Conservation (phyloP, 2,329 filamentous ascomycete genomes). For the Meredithiella fracta region DNA sequence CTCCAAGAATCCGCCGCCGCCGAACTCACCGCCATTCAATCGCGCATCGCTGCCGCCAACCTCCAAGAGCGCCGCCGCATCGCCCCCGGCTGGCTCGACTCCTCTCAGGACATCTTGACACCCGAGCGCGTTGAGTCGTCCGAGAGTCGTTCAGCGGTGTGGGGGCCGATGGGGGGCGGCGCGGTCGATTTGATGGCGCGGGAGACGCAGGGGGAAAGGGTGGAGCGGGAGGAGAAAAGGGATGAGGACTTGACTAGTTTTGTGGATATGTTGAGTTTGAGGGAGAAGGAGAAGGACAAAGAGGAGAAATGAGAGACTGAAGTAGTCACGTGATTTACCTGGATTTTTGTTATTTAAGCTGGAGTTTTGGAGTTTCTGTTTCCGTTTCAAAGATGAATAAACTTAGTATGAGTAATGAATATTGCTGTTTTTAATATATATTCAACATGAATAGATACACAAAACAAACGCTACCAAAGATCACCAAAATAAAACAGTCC, state of each 20-base stretch:
- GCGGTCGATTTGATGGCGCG: slow-evolving; percentile 13
- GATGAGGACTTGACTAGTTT: slow-evolving; percentile 8
- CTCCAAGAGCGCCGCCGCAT: slow-evolving; percentile 64
- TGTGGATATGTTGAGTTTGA: slow-evolving; percentile 10
- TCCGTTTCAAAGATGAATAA: too few relatives aligned
- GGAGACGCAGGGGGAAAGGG: slow-evolving; percentile 29
- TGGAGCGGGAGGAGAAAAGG: slow-evolving; percentile 1
- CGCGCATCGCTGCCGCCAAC: slow-evolving; percentile 45
- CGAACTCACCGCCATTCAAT: slow-evolving; percentile 54
- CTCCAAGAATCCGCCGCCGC: slow-evolving; percentile 51
- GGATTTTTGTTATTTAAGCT: neutral
- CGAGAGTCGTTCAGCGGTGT: slow-evolving; percentile 18
- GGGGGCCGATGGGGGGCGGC: slow-evolving; percentile 3
- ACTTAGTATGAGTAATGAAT: too few relatives aligned
- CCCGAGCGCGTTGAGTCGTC: neutral
- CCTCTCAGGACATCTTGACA: slow-evolving; percentile 34
- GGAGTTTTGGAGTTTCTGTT: too few relatives aligned
- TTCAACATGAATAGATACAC: too few relatives aligned
- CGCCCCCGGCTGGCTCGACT: slow-evolving; percentile 65
- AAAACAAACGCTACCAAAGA: neutral
- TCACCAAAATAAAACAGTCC: neutral
- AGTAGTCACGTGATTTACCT: neutral
- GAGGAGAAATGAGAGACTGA: neutral
- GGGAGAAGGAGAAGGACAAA: slow-evolving; percentile 6
- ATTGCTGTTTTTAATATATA: too few relatives aligned